Percentiles rank a stretch among this genome's conserved stretches.
Conservation (phyloP, 1,139 yeast genomes). For the Komagataea norvegica region DNA sequence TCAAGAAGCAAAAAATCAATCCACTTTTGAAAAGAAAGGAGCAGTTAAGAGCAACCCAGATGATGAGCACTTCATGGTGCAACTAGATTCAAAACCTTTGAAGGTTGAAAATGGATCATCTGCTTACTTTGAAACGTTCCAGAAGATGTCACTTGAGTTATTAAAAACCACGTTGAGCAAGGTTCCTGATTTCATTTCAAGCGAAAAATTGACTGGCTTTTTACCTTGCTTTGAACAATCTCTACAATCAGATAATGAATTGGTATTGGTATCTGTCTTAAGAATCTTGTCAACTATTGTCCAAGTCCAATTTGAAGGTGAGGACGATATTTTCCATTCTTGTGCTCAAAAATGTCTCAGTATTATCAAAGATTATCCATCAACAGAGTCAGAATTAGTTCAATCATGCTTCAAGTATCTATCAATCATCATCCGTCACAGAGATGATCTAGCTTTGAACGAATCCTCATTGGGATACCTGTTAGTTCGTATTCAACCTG, state of each 20-base stretch:
- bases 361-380: constrained; percentile 69
- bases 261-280: constrained; percentile 64
- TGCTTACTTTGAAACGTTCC: constrained; percentile 53
- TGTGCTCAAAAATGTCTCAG: constrained; percentile 62
- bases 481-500: constrained; percentile 75
- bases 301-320: constrained; percentile 58
- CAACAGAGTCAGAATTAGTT: constrained; percentile 76
- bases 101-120: constrained; percentile 49
- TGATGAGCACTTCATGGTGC: constrained; percentile 63
- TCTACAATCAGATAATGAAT: constrained; percentile 64
- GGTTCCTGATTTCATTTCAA: constrained; percentile 52
- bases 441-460: constrained; percentile 59
- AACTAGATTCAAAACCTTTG: constrained; percentile 54
- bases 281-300: constrained; percentile 58
- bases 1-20: constrained; percentile 40
- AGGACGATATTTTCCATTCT: constrained; percentile 46
- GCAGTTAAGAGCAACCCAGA: constrained; percentile 32
- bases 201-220: constrained; percentile 64
- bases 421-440: constrained; percentile 68
- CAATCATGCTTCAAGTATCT: constrained; percentile 76
- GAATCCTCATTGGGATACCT: constrained; percentile 73
- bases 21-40: constrained; percentile 19
- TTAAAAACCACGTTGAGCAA: constrained; percentile 67
- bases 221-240: constrained; percentile 65
- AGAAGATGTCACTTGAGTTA: constrained; percentile 74